Evolutionary conservation across 2,329 filamentous ascomycete genomes (phyloP).

Genomic region (Trichoderma aggressivum): DNA sequence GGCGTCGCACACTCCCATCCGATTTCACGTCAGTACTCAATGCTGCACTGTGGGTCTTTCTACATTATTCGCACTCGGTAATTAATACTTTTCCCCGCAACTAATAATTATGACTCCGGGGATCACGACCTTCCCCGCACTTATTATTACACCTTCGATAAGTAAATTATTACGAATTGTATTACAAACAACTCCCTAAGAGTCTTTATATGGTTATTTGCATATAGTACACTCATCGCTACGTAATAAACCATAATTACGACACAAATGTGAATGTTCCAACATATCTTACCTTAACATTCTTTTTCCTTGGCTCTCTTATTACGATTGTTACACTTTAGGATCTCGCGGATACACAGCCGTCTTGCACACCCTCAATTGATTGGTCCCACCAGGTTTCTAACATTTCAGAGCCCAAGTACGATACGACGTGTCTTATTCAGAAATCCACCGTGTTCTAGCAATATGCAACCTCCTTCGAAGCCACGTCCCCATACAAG

Average conservation of each 20-base stretch:
- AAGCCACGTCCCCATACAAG: not conserved
- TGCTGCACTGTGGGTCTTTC: too few relatives aligned
- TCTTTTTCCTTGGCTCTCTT: not conserved
- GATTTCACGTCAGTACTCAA: too few relatives aligned
- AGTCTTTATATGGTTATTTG: not conserved
- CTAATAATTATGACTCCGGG: too few relatives aligned
- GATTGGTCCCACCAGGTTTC: not conserved
- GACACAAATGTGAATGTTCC: not conserved
- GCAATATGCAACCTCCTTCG: not conserved
- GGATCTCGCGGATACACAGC: not conserved
- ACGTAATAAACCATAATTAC: not conserved
- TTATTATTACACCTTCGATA: too few relatives aligned
- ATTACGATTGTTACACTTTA: not conserved
- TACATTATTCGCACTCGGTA: too few relatives aligned
- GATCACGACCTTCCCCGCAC: too few relatives aligned
- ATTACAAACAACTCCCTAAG: not conserved
- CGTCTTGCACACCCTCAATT: not conserved
- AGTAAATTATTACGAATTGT: too few relatives aligned
- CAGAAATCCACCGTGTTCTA: not conserved
- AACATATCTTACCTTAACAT: not conserved
- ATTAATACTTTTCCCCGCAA: too few relatives aligned
- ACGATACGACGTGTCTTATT: not conserved
- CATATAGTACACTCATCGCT: not conserved
- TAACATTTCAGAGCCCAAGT: not conserved
- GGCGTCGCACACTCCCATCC: too few relatives aligned